Evolutionary conservation across 176 grass and related monocot species (phyloP), one percentile per base, ranked within the genome.

Genomic region (Triticum urartu): DNA sequence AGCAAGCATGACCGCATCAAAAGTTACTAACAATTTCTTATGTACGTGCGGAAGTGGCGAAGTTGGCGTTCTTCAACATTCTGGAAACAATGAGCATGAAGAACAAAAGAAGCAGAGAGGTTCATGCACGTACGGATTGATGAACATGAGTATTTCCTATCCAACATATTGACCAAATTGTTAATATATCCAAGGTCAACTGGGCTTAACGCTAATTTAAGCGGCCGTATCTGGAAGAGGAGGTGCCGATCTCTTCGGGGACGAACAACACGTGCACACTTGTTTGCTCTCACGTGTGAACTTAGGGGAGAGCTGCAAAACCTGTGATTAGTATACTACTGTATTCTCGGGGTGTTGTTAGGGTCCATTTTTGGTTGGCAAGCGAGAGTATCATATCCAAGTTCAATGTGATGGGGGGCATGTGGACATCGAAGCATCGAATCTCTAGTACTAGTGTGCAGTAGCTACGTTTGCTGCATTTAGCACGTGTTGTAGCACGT

Each of bases 241-340:
- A 71, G 66, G 38, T 42, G 10, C 35, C 9, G 3, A 18, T 17
- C 52, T 80, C 25, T 24, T 80, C 45, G 3, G 5, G 18, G 14
- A 20, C 75, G 38, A 43, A 43, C 20, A 5, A 12, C 38, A 73
- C 6, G 70, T 45, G 45, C 11, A 30, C 20, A 13, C 18, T 6
- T 13, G 21, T 68, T 60, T 64, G 28, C n/a, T 79, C 87, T 5
- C 38, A 81, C 58, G 73, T 85, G 87, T 80, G 77, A 83, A 88
- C 72, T 34, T 3, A 3, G 18, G 5, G 15, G 50, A 0, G 50
- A 54, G 50, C 5, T 7, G 50, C 50, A 54, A 18, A 54, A 54
- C 50, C 0, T 18, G 5, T 17, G 50, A 2, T 54, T 18, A 18
- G 15, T 54, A 54, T 18, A 52, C 42, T 52, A 17, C 14, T 50